These are phyloP conservation scores for Penicillium brevicompactum DNA, from an alignment of 2,329 filamentous ascomycete genomes.

Conservation along the genomic window DNA sequence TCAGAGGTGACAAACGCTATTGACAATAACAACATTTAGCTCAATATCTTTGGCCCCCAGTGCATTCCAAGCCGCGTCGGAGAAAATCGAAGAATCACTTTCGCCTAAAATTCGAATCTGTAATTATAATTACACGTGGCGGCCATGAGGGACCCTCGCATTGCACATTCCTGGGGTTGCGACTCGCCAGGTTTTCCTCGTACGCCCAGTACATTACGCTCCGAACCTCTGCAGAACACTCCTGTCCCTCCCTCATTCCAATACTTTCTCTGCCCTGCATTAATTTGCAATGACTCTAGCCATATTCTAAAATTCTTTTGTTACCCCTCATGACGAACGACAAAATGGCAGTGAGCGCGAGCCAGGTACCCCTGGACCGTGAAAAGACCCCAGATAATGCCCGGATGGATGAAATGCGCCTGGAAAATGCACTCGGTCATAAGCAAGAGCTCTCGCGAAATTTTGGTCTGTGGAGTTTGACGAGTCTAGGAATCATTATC, in stretches of 20 bases:
- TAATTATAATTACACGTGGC: slow-evolving; percentile 20
- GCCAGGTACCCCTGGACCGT: slow-evolving; percentile 2
- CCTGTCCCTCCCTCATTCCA: not conserved
- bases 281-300: not conserved
- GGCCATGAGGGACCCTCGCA: slow-evolving; percentile 28
- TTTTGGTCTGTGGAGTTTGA: slow-evolving; percentile 58
- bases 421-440: slow-evolving; percentile 50
- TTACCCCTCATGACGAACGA: not conserved
- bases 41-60: not conserved
- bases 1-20: slow-evolving; percentile 1
- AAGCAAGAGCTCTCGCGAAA: slow-evolving; percentile 62
- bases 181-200: slow-evolving; percentile 4
- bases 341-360: slow-evolving; percentile 12
- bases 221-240: slow-evolving; percentile 2
- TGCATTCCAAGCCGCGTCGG: not conserved
- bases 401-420: slow-evolving; percentile 25
- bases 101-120: slow-evolving; percentile 5
- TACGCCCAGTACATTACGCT: slow-evolving; percentile 7
- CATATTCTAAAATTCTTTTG: not conserved
- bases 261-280: not conserved
- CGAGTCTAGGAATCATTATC: slow-evolving; percentile 60
- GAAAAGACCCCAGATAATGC: slow-evolving; percentile 4
- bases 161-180: slow-evolving; percentile 17
- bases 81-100: not conserved
- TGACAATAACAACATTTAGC: slow-evolving; percentile 12